phyloP scores from a whole-genome alignment of 2,329 filamentous ascomycete species.

The Fusarium torreyae region DNA sequence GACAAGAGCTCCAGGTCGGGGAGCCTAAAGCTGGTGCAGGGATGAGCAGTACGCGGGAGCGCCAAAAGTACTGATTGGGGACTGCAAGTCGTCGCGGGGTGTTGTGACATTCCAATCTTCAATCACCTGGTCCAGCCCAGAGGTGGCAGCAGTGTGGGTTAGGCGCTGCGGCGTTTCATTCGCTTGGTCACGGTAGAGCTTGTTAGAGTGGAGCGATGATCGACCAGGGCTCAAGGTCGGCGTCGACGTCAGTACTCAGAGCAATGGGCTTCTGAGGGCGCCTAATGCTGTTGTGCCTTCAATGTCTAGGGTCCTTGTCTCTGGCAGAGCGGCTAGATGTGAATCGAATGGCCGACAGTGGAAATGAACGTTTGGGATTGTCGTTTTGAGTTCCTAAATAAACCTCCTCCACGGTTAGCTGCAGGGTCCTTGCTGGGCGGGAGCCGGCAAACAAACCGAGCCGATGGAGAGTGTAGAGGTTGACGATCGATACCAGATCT shows the following conservation, averaged over 20 bases:
- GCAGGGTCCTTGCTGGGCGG: slow-evolving; percentile 43
- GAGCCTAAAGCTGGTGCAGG: slow-evolving; percentile 37
- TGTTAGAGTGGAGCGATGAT: slow-evolving; percentile 52
- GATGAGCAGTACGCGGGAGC: slow-evolving; percentile 43
- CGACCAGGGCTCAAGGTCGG: slow-evolving; percentile 47
- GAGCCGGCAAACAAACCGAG: slow-evolving; percentile 42
- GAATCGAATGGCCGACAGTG: slow-evolving; percentile 27
- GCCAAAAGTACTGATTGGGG: slow-evolving; percentile 48
- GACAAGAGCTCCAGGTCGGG: slow-evolving; percentile 21
- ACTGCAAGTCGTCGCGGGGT: slow-evolving; percentile 46
- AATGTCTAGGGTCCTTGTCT: slow-evolving; percentile 33
- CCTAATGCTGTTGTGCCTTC: slow-evolving; percentile 30
- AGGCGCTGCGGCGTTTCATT: slow-evolving; percentile 56
- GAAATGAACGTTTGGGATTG: slow-evolving; percentile 27
- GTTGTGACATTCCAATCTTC: slow-evolving; percentile 51
- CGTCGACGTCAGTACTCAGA: slow-evolving; percentile 49
- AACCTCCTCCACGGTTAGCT: slow-evolving; percentile 39
- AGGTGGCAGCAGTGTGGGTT: slow-evolving; percentile 50
- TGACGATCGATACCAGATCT: slow-evolving; percentile 41
- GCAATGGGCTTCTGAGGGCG: slow-evolving; percentile 30
- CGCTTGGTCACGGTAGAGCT: slow-evolving; percentile 48
- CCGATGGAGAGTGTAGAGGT: slow-evolving; percentile 29
- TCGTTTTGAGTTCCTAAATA: slow-evolving; percentile 29
- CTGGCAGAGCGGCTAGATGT: slow-evolving; percentile 39
- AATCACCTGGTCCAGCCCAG: slow-evolving; percentile 50